Evolutionary conservation across 352 stramenopile species (phyloP), one percentile per base, ranked within the genome.

Genomic region (Phytophthora ramorum): DNA sequence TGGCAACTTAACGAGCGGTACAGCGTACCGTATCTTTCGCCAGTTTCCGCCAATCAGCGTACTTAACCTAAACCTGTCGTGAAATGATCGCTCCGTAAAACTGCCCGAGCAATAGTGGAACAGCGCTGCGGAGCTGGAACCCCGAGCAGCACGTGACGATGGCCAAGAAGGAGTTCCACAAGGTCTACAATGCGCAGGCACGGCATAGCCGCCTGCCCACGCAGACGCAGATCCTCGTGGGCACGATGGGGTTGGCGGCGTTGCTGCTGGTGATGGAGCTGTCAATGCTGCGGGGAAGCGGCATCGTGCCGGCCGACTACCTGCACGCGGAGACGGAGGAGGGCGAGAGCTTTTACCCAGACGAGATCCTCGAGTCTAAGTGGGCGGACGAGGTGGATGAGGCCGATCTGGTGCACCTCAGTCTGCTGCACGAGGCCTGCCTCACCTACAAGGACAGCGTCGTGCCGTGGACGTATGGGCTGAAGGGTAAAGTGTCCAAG

Each of bases 391-490:
- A 80, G 12, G 75, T 81, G 17, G 43, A 47, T 14, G 62, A 73
- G 10, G 14, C 35, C 2, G 78, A 89, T 30, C 54, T 79, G 26
- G 56, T 89, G 54, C 78, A 90, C 35, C 64, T 90, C 53, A 78
- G 70, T 49, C 61, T 82, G 40, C 59, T 91, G 50, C 79, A 91
- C 38, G 59, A 78, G 19, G 75, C 70, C 52, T 91, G 79, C 58
- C 64, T 79, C 12, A 54, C 24, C n/a, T 59, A 76, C 49, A 73
- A 71, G 22, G 73, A 85, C 47, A 84, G 72, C 40, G 71, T 78
- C 24, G 68, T 87, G n/a, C 69, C 75, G n/a, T 85, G 76, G 75
- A 79, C 49, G 9, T 80, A 75, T 44, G 78, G 69, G 2, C 54
- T 58, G 19, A 41, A 56, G 26, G 61, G 56, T 7, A 49, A 63